Evolutionary conservation across 345 rosid genomes (phyloP).

Genomic region (Salix exigua): DNA sequence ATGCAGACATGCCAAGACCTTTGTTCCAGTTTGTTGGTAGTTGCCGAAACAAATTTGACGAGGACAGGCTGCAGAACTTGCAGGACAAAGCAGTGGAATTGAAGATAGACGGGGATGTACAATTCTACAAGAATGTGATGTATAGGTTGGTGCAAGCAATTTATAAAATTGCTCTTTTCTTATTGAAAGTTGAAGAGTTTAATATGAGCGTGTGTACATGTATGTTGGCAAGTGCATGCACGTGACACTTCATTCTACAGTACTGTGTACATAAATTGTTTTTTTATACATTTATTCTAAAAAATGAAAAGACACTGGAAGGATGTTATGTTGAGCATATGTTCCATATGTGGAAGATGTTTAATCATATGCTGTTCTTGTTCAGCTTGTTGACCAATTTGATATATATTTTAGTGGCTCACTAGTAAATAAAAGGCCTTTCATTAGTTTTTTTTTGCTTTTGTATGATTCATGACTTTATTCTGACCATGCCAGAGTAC

Average conservation of each 20-base stretch:
- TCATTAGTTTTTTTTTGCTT: too few relatives aligned
- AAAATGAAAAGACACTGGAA: not conserved
- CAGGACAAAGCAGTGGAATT: conserved; percentile 68
- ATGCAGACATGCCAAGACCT: conserved; percentile 50
- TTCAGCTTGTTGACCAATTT: not conserved
- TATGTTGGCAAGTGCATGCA: not conserved
- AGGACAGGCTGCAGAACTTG: conserved; percentile 70
- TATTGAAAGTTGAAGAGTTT: not conserved
- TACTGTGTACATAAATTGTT: not conserved
- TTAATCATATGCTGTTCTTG: not conserved
- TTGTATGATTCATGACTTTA: not conserved
- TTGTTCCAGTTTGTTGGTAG: conserved; percentile 93
- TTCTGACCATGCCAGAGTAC: not conserved
- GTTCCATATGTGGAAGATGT: not conserved
- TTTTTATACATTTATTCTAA: not conserved
- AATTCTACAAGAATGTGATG: conserved; percentile 64
- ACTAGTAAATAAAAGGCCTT: not conserved
- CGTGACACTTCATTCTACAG: not conserved
- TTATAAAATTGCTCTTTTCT: not conserved
- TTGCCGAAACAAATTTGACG: conserved; percentile 79
- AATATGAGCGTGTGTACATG: not conserved
- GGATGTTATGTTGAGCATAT: not conserved
- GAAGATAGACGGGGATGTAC: conserved; percentile 55
- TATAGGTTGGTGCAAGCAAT: conserved; percentile 54
- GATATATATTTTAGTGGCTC: not conserved